phyloP scores from a whole-genome alignment of 1,284 basidiomycete genomes.

The Tilletiopsis washingtonensis region DNA sequence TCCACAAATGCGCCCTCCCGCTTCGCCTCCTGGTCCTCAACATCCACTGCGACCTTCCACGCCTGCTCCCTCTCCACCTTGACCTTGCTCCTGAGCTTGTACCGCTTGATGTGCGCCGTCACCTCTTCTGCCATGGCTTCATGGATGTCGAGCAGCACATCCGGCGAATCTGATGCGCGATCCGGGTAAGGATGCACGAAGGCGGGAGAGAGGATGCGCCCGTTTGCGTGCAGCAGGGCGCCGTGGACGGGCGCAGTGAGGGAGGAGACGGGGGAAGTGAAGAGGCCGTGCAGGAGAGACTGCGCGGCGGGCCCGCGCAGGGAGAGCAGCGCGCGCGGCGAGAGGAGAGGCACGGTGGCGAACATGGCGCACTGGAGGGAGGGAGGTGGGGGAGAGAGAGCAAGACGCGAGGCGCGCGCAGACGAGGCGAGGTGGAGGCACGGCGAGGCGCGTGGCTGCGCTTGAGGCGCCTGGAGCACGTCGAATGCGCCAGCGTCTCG shows the following conservation, averaged over 20 bases:
- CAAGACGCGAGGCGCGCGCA: too few species aligned
- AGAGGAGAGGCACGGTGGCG: too few species aligned
- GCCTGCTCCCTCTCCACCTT: constrained; percentile 56
- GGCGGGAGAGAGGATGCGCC: constrained; percentile 77
- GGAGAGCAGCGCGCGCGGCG: too few species aligned
- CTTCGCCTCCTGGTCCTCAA: neutral
- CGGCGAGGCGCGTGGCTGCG: too few species aligned
- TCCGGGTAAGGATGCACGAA: constrained; percentile 62
- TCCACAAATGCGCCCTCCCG: constrained; percentile 10
- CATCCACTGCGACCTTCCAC: neutral
- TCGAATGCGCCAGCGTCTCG: too few species aligned
- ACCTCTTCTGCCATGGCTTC: constrained; percentile 53
- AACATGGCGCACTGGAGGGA: too few species aligned
- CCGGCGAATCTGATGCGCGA: constrained; percentile 46
- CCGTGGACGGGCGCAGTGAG: neutral
- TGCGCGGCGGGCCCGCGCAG: too few species aligned
- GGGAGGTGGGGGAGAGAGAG: too few species aligned
- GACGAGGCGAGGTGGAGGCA: too few species aligned
- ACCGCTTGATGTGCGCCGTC: constrained; percentile 65
- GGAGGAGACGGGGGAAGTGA: too few species aligned
- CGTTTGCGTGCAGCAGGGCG: constrained; percentile 55
- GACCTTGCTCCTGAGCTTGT: constrained; percentile 82
- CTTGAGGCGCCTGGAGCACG: too few species aligned
- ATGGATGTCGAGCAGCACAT: constrained; percentile 67
- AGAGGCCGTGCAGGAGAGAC: too few species aligned